Percentiles rank a stretch among this genome's conserved stretches.
These are phyloP conservation scores for Phytophthora crassamura DNA, from an alignment of 352 stramenopile genomes.

Conservation along the genomic window DNA sequence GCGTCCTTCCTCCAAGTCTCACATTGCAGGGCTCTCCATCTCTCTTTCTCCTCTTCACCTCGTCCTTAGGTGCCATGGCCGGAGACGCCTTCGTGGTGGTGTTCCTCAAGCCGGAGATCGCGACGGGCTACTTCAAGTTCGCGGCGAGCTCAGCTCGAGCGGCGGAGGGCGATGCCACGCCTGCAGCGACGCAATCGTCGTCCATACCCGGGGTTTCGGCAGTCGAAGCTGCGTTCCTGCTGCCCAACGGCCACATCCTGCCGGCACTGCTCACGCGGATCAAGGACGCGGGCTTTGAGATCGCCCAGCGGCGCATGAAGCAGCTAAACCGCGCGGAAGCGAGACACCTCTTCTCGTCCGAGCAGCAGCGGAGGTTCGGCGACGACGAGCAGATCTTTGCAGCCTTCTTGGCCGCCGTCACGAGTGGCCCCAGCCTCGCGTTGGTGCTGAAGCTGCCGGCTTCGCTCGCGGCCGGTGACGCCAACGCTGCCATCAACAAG, in stretches of 20 bases:
- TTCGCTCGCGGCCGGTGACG: conserved; percentile 11
- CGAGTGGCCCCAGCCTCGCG: conserved; percentile 62
- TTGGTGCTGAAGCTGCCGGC: conserved; percentile 60
- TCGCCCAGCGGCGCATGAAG: conserved; percentile 46
- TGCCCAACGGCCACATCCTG: conserved; percentile 53
- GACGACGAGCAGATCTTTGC: conserved; percentile 36
- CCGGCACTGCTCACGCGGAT: conserved; percentile 48
- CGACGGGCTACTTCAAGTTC: conserved; percentile 58
- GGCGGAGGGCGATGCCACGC: neutral
- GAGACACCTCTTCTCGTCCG: conserved; percentile 46
- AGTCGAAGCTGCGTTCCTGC: conserved; percentile 48
- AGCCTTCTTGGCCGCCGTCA: conserved; percentile 62
- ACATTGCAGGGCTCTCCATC: conserved; percentile 13
- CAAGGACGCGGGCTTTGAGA: conserved; percentile 59
- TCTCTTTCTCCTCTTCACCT: conserved; percentile 2
- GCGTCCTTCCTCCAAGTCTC: conserved; percentile 23
- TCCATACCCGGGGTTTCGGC: conserved; percentile 44
- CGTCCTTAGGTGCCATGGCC: conserved; percentile 7
- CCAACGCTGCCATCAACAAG: conserved; percentile 38
- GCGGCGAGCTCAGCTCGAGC: neutral
- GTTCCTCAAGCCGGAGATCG: conserved; percentile 71
- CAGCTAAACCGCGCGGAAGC: conserved; percentile 48
- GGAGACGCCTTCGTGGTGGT: conserved; percentile 50
- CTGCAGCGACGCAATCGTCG: conserved; percentile 8
- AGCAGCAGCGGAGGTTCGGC: conserved; percentile 39